Base-by-base conservation (phyloP, 2,329 filamentous ascomycete species). In the Paraphoma sp. region DNA sequence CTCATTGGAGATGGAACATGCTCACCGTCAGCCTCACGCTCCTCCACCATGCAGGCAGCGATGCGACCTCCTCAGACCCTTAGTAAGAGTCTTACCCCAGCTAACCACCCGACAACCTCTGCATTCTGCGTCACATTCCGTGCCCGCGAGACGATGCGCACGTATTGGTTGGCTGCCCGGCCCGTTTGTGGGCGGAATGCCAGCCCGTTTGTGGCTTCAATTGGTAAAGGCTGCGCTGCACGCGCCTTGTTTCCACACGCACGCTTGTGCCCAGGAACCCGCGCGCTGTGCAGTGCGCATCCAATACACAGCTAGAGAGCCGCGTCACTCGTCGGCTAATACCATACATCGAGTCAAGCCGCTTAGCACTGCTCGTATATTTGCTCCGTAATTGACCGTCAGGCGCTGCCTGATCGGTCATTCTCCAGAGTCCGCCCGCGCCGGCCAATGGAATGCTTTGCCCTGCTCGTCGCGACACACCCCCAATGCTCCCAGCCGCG, bases 141-240 rank as follows among this genome's bases (percentile, higher is more conserved):
- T 41, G 40, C 41, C 18, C 30, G 16, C 40, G 59, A 36, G n/a
- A n/a, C 54, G 51, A 57, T 51, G 17, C 52, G 30, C n/a, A 44
- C 52, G 47, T 54, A 46, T 54, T 50, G 57, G 58, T 63, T 65
- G 66, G 64, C 63, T 62, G 45, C n/a, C 51, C 60, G 62, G 64
- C 60, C 65, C 65, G 63, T 53, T 53, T 50, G 40, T 53, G 62
- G 54, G 49, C 53, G 47, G 45, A 47, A 43, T 53, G 43, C 53
- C 50, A 46, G 11, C 43, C 28, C 43, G 41, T 2, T 2, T 49
- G 46, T 9, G 46, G 18, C 31, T 18, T 23, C 16, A 6, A 14
- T 33, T 12, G 40, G 40, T 28, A 11, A 29, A 16, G n/a, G 8
- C 18, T 12, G 42, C 48, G 47, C 49, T 49, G 48, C 48, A 53